Base-by-base conservation (phyloP, 176 grass and related monocot genomes). In the Rhynchospora breviuscula region DNA sequence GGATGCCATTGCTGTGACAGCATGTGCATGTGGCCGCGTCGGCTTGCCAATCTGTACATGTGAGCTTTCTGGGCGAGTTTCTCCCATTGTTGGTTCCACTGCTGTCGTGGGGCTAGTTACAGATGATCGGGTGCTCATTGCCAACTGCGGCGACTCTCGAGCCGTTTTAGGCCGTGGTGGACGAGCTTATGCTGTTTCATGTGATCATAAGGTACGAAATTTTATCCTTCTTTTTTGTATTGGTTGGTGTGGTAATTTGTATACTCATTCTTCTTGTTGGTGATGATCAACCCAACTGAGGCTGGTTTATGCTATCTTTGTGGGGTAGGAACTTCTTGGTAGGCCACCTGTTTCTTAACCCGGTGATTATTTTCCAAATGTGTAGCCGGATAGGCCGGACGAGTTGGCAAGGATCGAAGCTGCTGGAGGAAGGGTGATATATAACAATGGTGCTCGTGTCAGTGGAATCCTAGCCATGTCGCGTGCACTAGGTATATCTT, bases 391-490 rank as follows among this genome's bases (percentile, higher is more conserved):
- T 63, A 77, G 96, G 3, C 83, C 89, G 0, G 93, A 98, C 45
- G 96, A 98, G 80, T 44, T 62, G 64, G 93, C 89, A 18, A 86
- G 96, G 85, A 95, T 98, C 44, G 66, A 88, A 81, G 91, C 89
- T 29, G 85, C 63, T 0, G 96, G 93, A 13, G 96, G 93, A 17
- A 88, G 85, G 57, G 93, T 98, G 26, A 21, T 98, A 8, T 81
- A 59, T 89, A 65, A 80, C 64, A 90, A 95, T 10, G 95, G 92
- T 2, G 21, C 80, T 14, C 90, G 95, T 21, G 95, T 98, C 2
- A 86, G 89, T 58, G 95, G 95, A 1, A 98, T 98, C 79, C 90
- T 98, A 11, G 92, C 95, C n/a, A 98, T 98, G 95, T 93, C 95
- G 4, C 91, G 95, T 0, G 92, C 95, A 4, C 29, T 98, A 86